Evolutionary conservation across 1,284 basidiomycete genomes (phyloP).

Genomic region (Ustilago vetiveriae): DNA sequence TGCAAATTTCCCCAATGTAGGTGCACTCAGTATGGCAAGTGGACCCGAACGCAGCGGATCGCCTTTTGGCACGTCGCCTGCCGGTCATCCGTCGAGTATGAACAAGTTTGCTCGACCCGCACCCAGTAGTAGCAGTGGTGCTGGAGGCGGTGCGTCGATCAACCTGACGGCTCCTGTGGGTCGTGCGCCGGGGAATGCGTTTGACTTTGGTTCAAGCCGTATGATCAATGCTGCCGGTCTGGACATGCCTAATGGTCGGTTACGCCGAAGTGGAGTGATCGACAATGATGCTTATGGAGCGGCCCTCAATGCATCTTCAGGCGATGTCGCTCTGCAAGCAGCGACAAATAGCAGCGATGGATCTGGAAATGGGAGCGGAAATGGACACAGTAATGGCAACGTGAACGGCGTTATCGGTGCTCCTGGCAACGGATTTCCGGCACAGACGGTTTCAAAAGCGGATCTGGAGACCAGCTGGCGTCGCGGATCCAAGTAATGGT

Average conservation of each 20-base stretch:
- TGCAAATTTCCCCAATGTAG: constrained; percentile 10
- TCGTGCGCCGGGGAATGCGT: constrained; percentile 38
- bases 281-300: constrained; percentile 4
- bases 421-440: too few species aligned
- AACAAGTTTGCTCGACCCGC: constrained; percentile 16
- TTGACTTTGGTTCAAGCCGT: constrained; percentile 39
- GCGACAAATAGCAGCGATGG: constrained; percentile 1
- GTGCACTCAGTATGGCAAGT: constrained; percentile 17
- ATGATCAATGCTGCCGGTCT: constrained; percentile 24
- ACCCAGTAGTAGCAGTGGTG: too few species aligned
- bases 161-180: constrained; percentile 31
- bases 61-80: constrained; percentile 23
- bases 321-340: constrained; percentile 4
- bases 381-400: constrained; percentile 9
- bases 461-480: constrained; percentile 46
- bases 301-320: constrained; percentile 2
- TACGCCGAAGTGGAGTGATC: constrained; percentile 6
- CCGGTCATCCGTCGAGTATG: constrained; percentile 10
- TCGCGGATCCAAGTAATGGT: constrained; percentile 35
- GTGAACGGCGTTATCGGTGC: neutral
- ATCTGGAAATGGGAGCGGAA: constrained; percentile 5
- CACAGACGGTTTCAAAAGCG: constrained; percentile 20
- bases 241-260: constrained; percentile 20
- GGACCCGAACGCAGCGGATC: constrained; percentile 23
- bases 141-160: constrained; percentile 1